Evolutionary conservation across 768 basidiomycete genomes (phyloP).

Genomic region (Boletus bicolor): DNA sequence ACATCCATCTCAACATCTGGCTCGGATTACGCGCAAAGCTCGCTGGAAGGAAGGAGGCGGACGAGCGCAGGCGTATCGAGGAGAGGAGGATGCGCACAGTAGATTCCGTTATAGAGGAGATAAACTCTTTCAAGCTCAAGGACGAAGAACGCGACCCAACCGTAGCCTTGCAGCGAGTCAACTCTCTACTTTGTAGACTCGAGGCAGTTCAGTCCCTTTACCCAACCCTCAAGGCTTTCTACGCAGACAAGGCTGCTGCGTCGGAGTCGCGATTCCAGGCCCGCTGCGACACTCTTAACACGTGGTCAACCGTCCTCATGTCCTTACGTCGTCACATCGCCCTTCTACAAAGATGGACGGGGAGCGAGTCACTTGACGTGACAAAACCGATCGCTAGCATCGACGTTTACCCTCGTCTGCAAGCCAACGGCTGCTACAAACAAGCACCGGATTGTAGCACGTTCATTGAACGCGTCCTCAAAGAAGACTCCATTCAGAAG

Average conservation of each 20-base stretch:
- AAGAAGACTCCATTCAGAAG: slow-evolving; percentile 93
- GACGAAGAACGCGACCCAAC: slow-evolving; percentile 34
- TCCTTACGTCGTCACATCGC: slow-evolving; percentile 81
- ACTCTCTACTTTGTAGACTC: slow-evolving; percentile 65
- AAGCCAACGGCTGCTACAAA: slow-evolving; percentile 38
- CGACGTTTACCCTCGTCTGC: slow-evolving; percentile 40
- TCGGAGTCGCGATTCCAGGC: slow-evolving; percentile 64
- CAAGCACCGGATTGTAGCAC: slow-evolving; percentile 63
- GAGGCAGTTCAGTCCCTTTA: slow-evolving; percentile 86
- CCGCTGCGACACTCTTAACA: slow-evolving; percentile 85
- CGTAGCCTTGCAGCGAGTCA: slow-evolving; percentile 59
- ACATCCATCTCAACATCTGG: slow-evolving; percentile 74
- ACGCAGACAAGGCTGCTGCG: slow-evolving; percentile 72
- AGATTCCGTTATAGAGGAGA: slow-evolving; percentile 80
- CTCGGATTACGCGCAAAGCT: slow-evolving; percentile 86
- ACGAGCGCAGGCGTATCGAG: slow-evolving; percentile 78
- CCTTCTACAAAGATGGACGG: slow-evolving; percentile 89
- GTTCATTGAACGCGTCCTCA: slow-evolving; percentile 90
- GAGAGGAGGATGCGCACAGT: slow-evolving; percentile 80
- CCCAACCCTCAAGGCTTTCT: slow-evolving; percentile 77
- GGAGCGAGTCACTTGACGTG: slow-evolving; percentile 86
- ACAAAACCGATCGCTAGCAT: slow-evolving; percentile 71
- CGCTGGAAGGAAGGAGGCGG: slow-evolving; percentile 72
- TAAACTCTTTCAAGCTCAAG: slow-evolving; percentile 69
- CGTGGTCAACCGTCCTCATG: slow-evolving; percentile 86